These are phyloP conservation scores for Geranomyces variabilis DNA, from an alignment of 192 early-diverging fungal genomes.

Conservation along the genomic window DNA sequence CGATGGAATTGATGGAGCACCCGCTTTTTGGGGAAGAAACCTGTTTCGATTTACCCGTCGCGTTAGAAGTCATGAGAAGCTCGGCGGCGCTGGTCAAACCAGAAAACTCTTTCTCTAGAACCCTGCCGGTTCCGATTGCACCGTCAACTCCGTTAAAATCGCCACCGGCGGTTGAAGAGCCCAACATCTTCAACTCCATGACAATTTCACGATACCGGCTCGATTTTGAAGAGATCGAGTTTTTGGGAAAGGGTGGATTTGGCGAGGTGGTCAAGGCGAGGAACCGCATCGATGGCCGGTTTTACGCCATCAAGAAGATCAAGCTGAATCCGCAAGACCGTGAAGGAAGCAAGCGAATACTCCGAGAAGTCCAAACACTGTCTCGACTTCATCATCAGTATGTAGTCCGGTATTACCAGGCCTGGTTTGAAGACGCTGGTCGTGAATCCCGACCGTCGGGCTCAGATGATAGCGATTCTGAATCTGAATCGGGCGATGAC, in stretches of 20 bases:
- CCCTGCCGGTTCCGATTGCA: conserved; percentile 26
- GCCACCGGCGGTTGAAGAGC: conserved; percentile 20
- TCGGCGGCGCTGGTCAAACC: conserved; percentile 36
- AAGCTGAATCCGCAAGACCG: conserved; percentile 76
- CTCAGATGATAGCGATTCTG: conserved; percentile 40
- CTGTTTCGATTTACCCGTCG: conserved; percentile 27
- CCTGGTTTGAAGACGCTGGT: conserved; percentile 82
- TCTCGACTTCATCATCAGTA: conserved; percentile 87
- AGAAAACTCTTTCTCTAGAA: conserved; percentile 47
- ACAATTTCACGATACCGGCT: conserved; percentile 46
- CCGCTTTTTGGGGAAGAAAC: conserved; percentile 66
- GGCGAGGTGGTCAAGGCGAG: conserved; percentile 94
- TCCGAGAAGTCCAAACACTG: conserved; percentile 89
- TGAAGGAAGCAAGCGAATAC: conserved; percentile 78
- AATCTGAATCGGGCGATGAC: conserved; percentile 53
- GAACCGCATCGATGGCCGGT: conserved; percentile 69
- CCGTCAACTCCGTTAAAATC: conserved; percentile 24
- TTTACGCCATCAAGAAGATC: conserved; percentile 94
- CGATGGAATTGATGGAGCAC: conserved; percentile 72
- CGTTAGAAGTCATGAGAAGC: conserved; percentile 39
- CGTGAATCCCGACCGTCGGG: conserved; percentile 12
- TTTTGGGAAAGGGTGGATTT: conserved; percentile 73
- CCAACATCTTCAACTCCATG: conserved; percentile 21
- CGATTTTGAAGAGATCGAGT: conserved; percentile 58
- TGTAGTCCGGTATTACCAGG: conserved; percentile 84